phyloP scores from a whole-genome alignment of 1,284 basidiomycete genomes.

The Fistulinella cinereoalba region DNA sequence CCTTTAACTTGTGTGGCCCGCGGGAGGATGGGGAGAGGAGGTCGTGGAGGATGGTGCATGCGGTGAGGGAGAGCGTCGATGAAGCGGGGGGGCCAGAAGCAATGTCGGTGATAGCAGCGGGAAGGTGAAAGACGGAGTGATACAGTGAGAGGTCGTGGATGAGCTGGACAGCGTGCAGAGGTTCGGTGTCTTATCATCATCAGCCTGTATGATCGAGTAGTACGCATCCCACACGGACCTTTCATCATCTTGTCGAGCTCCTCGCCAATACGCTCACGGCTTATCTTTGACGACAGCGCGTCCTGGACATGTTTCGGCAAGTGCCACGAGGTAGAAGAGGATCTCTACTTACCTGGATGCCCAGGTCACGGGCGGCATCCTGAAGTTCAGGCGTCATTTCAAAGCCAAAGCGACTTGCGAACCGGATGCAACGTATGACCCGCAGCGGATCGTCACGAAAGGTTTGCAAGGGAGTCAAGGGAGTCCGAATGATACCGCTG shows the following conservation, averaged over 20 bases:
- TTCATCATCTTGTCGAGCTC: constrained; percentile 91
- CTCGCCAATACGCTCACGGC: constrained; percentile 86
- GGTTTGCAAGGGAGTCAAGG: constrained; percentile 82
- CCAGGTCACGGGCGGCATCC: constrained; percentile 61
- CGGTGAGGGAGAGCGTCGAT: constrained; percentile 45
- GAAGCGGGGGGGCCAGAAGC: constrained; percentile 45
- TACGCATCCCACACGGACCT: constrained; percentile 42
- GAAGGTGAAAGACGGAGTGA: constrained; percentile 64
- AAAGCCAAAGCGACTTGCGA: constrained; percentile 89
- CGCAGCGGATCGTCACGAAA: constrained; percentile 95
- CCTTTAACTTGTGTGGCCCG: constrained; percentile 27
- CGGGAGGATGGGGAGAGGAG: constrained; percentile 38
- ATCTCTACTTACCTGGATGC: constrained; percentile 60
- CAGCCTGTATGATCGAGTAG: background rate
- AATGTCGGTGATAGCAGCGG: constrained; percentile 41
- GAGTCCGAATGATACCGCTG: constrained; percentile 84
- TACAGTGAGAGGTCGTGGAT: constrained; percentile 73
- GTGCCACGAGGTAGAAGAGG: background rate
- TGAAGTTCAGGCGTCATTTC: constrained; percentile 71
- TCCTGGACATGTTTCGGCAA: constrained; percentile 43
- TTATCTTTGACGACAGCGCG: constrained; percentile 76
- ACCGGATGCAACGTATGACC: constrained; percentile 87
- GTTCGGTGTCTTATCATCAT: constrained; percentile 57
- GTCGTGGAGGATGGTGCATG: constrained; percentile 58
- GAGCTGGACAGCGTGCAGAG: constrained; percentile 69